Evolutionary conservation across 164 flowering plant genomes (phyloP).

Genomic region (Magnolia changhungtana): DNA sequence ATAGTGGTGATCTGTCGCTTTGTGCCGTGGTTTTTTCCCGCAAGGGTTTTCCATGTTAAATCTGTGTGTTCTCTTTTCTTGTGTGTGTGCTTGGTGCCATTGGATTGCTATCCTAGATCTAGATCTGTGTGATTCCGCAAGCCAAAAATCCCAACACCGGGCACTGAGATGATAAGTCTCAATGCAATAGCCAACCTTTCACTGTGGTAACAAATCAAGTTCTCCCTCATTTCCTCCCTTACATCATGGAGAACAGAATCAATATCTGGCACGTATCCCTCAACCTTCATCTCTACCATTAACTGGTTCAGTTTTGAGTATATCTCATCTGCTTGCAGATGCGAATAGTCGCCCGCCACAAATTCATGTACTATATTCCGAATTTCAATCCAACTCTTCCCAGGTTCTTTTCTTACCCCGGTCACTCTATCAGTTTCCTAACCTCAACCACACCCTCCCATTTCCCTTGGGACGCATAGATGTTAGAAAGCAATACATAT

Average conservation of each 20-base stretch:
- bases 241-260: conserved; percentile 7
- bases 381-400: conserved; percentile 21
- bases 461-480: conserved; percentile 17
- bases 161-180: background rate
- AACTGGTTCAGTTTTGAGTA: conserved; percentile 11
- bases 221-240: background rate
- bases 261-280: conserved; percentile 11
- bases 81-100: too few relatives aligned
- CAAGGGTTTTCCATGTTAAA: too few relatives aligned
- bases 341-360: conserved; percentile 14
- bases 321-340: conserved; percentile 16
- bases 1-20: too few relatives aligned
- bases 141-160: too few relatives aligned
- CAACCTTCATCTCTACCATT: conserved; percentile 14
- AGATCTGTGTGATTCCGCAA: too few relatives aligned
- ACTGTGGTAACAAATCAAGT: conserved; percentile 2
- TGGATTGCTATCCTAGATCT: too few relatives aligned
- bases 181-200: conserved; percentile 8
- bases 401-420: conserved; percentile 16
- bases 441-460: conserved; percentile 16
- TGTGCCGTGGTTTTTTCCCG: too few relatives aligned
- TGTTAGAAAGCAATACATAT: conserved; percentile 23
- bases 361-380: conserved; percentile 18
- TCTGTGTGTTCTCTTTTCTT: too few relatives aligned
- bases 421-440: conserved; percentile 17